A percentile compares a stretch with the other conserved stretches of the same genome.
These are phyloP conservation scores for Dioscorea dumetorum DNA, from an alignment of 106 monocot genomes.

Conservation along the genomic window DNA sequence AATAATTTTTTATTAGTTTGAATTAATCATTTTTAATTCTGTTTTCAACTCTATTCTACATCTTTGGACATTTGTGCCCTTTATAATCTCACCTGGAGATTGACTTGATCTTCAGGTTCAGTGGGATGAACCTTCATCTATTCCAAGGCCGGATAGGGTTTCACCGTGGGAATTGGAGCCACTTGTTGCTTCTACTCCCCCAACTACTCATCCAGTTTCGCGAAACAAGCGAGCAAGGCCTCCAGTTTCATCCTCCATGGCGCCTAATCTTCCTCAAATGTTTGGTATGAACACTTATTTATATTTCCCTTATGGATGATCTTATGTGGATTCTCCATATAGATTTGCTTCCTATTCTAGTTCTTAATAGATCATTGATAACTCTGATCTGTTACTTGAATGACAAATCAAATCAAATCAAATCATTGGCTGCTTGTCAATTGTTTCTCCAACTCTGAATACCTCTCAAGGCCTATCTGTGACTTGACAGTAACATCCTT, in stretches of 20 bases:
- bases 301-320: too few relatives aligned
- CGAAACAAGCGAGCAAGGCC: constrained; percentile 45
- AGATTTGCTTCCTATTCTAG: too few relatives aligned
- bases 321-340: too few relatives aligned
- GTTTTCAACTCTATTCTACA: too few relatives aligned
- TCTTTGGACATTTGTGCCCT: background rate
- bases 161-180: constrained; percentile 88
- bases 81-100: background rate
- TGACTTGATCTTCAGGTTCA: constrained; percentile 45
- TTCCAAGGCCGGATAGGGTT: constrained; percentile 58
- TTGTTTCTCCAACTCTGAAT: too few relatives aligned
- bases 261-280: constrained; percentile 24
- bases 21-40: too few relatives aligned
- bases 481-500: too few relatives aligned
- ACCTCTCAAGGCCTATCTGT: too few relatives aligned
- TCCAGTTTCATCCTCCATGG: constrained; percentile 27
- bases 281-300: constrained; percentile 30
- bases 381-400: too few relatives aligned
- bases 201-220: constrained; percentile 22
- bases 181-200: constrained; percentile 24
- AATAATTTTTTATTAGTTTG: too few relatives aligned
- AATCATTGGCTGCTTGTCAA: too few relatives aligned
- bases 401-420: background rate
- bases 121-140: constrained; percentile 87
- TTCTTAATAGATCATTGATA: too few relatives aligned